Evolutionary conservation across 1,284 basidiomycete genomes (phyloP), one percentile per base, ranked within the genome.

Genomic region (Ganoderma boninense): DNA sequence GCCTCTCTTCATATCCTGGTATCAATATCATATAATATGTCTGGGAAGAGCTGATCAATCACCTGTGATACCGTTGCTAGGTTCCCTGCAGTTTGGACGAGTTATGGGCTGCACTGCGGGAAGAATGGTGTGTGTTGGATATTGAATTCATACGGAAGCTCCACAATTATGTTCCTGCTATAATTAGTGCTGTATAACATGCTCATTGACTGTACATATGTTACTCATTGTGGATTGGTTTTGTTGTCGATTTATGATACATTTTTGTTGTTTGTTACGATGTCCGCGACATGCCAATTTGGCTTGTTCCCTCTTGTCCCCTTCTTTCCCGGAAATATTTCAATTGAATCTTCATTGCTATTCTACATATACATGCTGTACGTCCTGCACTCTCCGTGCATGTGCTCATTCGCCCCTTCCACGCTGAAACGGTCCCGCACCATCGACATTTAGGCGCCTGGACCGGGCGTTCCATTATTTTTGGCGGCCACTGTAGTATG

Each of bases 1-100:
- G 82, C 82, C 79, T 82, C n/a, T 71, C 82, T 4, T 70, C 73
- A 35, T 78, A 74, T 56, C 82, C 82, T 23, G 80, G 85, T 77
- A 77, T 84, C 68, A 84, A 82, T 73, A 66, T 66, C 32, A 66
- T 66, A 13, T 32, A 61, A 43, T 57, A 66, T 66, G 65, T 66
- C 57, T 66, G 57, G 43, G n/a, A 26, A 13, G 23, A 66, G 29
- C 57, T 66, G 4, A 43, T 61, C 13, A 6, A 18, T 23, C 43
- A 57, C 20, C 14, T 61, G 1, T 16, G 42, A 43, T 14, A 20
- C 16, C 42, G 44, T 5, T 38, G 38, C 18, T 32, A 26, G 29
- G 57, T 61, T 60, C 57, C 57, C 18, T 5, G 20, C 14, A 66
- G 49, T 35, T 14, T n/a, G 18, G 26, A 66, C 0, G 16, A 60